phyloP scores from a whole-genome alignment of 345 rosid genomes.

The Physaria fendleri region DNA sequence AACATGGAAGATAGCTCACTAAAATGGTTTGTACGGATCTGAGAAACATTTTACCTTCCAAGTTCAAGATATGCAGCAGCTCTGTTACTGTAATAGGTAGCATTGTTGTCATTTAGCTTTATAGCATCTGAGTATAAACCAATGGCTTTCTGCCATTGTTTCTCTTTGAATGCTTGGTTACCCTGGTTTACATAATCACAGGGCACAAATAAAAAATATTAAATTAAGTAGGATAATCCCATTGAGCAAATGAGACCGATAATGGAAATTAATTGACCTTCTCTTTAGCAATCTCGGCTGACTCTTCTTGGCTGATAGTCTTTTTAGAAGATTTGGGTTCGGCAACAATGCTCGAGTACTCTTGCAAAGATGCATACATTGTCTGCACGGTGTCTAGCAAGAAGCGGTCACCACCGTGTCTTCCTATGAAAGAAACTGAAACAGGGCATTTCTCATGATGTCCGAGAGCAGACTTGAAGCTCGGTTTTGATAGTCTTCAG shows the following conservation, averaged over 20 bases:
- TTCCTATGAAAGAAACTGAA: constrained; percentile 77
- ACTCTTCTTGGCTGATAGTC: constrained; percentile 40
- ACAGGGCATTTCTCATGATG: constrained; percentile 61
- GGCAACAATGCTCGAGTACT: constrained; percentile 43
- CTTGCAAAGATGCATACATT: constrained; percentile 66
- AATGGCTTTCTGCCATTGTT: constrained; percentile 79
- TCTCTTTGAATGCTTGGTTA: constrained; percentile 88
- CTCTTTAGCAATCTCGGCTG: constrained; percentile 87
- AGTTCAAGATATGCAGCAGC: constrained; percentile 92
- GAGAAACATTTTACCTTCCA: constrained; percentile 45
- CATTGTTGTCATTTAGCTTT: constrained; percentile 64
- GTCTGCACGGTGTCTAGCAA: constrained; percentile 65
- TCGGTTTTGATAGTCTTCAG: constrained; percentile 61
- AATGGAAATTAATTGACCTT: constrained; percentile 45
- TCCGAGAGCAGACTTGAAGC: constrained; percentile 61
- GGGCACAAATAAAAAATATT: neutral
- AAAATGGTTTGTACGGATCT: neutral
- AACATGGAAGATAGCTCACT: neutral
- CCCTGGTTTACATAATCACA: constrained; percentile 43
- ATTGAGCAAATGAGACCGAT: neutral
- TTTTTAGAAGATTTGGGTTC: constrained; percentile 42
- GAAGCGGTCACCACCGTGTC: constrained; percentile 85
- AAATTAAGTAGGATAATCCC: neutral
- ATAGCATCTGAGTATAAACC: constrained; percentile 83
- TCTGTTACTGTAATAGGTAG: constrained; percentile 91